A percentile compares a stretch with the other conserved stretches of the same genome.
Evolutionary conservation across 306 rosid genomes (phyloP).

Genomic region (Hippophae rhamnoides): DNA sequence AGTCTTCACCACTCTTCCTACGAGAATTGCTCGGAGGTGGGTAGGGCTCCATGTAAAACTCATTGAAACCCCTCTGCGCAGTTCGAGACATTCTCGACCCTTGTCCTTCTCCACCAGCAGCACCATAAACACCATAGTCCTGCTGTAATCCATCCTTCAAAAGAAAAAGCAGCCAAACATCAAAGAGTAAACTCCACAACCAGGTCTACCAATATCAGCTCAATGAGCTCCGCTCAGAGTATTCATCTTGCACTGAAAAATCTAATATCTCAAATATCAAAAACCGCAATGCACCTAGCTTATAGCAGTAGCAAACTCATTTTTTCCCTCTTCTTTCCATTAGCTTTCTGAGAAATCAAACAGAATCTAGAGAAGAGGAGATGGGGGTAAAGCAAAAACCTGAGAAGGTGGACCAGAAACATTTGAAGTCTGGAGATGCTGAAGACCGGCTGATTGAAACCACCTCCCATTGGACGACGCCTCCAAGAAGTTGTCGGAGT

Average conservation of each 20-base stretch:
- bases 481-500: slow-evolving; percentile 71
- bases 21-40: slow-evolving; percentile 61
- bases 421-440: slow-evolving; percentile 64
- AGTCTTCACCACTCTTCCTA: slow-evolving; percentile 60
- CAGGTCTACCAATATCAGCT: slow-evolving; percentile 28
- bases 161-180: slow-evolving; percentile 11
- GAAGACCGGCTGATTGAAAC: slow-evolving; percentile 97
- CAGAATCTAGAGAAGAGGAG: background rate
- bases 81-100: slow-evolving; percentile 70
- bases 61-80: slow-evolving; percentile 55
- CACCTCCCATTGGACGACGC: slow-evolving; percentile 54
- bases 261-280: background rate
- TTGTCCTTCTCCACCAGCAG: slow-evolving; percentile 44
- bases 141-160: slow-evolving; percentile 37
- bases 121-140: slow-evolving; percentile 66
- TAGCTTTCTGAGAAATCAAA: background rate
- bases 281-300: background rate
- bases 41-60: slow-evolving; percentile 64
- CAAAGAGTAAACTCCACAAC: slow-evolving; percentile 11
- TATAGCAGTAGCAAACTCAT: background rate
- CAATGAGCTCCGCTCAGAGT: background rate
- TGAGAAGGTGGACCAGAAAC: slow-evolving; percentile 49
- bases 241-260: background rate
- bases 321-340: background rate
- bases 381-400: slow-evolving; percentile 28